phyloP scores from a whole-genome alignment of 2,329 filamentous ascomycete genomes.

The Diaporthe longicolla region DNA sequence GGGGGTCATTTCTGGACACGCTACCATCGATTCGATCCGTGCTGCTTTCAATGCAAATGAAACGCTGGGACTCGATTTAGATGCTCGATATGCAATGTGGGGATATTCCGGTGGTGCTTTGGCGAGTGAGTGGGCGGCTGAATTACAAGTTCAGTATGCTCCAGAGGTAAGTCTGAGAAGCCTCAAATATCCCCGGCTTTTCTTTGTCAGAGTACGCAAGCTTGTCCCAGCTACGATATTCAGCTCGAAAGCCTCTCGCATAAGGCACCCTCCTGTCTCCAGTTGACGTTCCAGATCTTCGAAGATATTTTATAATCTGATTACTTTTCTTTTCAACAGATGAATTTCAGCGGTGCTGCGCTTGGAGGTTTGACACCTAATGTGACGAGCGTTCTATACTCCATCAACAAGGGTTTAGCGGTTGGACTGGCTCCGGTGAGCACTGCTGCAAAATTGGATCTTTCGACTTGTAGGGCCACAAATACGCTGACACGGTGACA shows the following conservation, averaged over 20 bases:
- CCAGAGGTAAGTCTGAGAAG: slow-evolving; percentile 54
- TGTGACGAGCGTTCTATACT: slow-evolving; percentile 53
- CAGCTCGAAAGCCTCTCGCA: not conserved
- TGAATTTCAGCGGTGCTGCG: slow-evolving; percentile 63
- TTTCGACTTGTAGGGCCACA: slow-evolving; percentile 42
- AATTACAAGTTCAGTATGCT: slow-evolving; percentile 66
- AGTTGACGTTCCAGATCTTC: not conserved
- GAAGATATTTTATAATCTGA: not conserved
- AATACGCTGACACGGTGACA: not conserved
- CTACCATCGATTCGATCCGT: slow-evolving; percentile 61
- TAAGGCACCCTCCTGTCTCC: too few relatives aligned
- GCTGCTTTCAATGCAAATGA: slow-evolving; percentile 52
- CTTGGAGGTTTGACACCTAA: slow-evolving; percentile 64
- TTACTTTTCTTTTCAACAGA: slow-evolving; percentile 3
- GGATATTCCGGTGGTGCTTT: slow-evolving; percentile 70
- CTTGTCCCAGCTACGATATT: not conserved
- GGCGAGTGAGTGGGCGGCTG: slow-evolving; percentile 66
- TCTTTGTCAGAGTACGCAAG: too few relatives aligned
- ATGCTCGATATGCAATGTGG: slow-evolving; percentile 59
- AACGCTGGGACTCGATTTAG: slow-evolving; percentile 45
- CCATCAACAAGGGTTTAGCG: slow-evolving; percentile 49
- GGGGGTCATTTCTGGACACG: slow-evolving; percentile 59
- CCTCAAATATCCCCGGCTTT: not conserved
- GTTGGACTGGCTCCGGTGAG: slow-evolving; percentile 33
- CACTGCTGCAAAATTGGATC: not conserved